Evolutionary conservation across 306 rosid genomes (phyloP).

Genomic region (Begonia peltatifolia): DNA sequence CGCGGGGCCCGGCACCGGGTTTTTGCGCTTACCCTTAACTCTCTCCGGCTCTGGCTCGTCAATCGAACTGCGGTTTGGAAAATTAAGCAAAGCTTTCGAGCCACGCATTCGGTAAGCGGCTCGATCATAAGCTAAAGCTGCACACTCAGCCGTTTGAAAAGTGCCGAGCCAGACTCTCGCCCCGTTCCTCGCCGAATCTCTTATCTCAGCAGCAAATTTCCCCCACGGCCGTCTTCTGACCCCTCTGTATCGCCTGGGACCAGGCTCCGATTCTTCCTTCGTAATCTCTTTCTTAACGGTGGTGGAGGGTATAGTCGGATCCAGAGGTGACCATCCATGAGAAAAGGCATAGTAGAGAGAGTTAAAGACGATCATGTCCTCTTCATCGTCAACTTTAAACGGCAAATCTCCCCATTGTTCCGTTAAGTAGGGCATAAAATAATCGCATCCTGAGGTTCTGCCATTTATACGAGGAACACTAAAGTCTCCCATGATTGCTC

Average conservation of each 20-base stretch:
- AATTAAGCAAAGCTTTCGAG: slow-evolving; percentile 40
- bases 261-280: not conserved
- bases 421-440: slow-evolving; percentile 5
- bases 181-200: slow-evolving; percentile 38
- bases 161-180: slow-evolving; percentile 49
- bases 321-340: slow-evolving; percentile 31
- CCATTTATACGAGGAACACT: not conserved
- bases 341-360: slow-evolving; percentile 21
- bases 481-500: not conserved
- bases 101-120: slow-evolving; percentile 48
- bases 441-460: not conserved
- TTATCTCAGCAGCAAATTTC: slow-evolving; percentile 39
- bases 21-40: slow-evolving; percentile 23
- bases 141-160: slow-evolving; percentile 39
- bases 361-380: slow-evolving; percentile 33
- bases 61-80: slow-evolving; percentile 28
- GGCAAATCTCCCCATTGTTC: slow-evolving; percentile 38
- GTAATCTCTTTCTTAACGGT: not conserved
- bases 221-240: slow-evolving; percentile 50
- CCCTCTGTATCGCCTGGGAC: slow-evolving; percentile 26
- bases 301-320: not conserved
- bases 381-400: slow-evolving; percentile 24
- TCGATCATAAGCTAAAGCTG: slow-evolving; percentile 44
- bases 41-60: slow-evolving; percentile 35
- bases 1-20: too few species aligned